Evolutionary conservation across 2,329 filamentous ascomycete genomes (phyloP).

Genomic region (Xylogone sp.): DNA sequence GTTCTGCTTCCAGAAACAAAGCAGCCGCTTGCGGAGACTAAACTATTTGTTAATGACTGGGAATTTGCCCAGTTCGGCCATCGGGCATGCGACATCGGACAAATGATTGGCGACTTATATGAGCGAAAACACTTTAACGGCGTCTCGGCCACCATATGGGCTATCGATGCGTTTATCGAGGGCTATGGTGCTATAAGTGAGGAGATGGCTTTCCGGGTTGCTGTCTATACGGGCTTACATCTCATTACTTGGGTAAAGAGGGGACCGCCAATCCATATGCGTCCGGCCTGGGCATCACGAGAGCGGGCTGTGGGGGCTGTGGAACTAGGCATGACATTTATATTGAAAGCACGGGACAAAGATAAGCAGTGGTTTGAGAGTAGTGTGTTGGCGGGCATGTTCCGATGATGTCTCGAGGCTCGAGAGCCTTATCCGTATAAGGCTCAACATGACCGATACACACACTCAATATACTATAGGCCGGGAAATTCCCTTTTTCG

Average conservation of each 20-base stretch:
- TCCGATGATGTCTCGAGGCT: conserved; percentile 1
- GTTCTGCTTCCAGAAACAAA: conserved; percentile 38
- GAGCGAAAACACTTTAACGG: conserved; percentile 48
- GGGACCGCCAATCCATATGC: conserved; percentile 14
- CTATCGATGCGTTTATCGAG: conserved; percentile 43
- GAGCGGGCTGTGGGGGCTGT: conserved; percentile 42
- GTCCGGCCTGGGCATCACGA: conserved; percentile 43
- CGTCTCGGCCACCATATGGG: conserved; percentile 44
- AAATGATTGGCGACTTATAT: conserved; percentile 57
- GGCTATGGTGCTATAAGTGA: conserved; percentile 45
- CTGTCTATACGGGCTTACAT: conserved; percentile 51
- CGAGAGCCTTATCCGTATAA: too few relatives aligned
- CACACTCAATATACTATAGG: too few relatives aligned
- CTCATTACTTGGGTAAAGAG: conserved; percentile 43
- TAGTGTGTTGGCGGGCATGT: conserved; percentile 8
- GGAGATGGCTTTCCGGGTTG: conserved; percentile 45
- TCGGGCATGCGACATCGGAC: conserved; percentile 49
- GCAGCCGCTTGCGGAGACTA: conserved; percentile 26
- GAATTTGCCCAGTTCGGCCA: conserved; percentile 50
- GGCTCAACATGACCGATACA: too few relatives aligned
- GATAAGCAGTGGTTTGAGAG: conserved; percentile 42
- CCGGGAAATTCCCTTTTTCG: too few relatives aligned
- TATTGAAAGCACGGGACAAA: conserved; percentile 47
- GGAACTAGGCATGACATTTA: conserved; percentile 43
- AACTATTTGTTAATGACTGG: conserved; percentile 54